Conservation (phyloP, 2,329 filamentous ascomycete genomes). For the Periconia macrospinosa region DNA sequence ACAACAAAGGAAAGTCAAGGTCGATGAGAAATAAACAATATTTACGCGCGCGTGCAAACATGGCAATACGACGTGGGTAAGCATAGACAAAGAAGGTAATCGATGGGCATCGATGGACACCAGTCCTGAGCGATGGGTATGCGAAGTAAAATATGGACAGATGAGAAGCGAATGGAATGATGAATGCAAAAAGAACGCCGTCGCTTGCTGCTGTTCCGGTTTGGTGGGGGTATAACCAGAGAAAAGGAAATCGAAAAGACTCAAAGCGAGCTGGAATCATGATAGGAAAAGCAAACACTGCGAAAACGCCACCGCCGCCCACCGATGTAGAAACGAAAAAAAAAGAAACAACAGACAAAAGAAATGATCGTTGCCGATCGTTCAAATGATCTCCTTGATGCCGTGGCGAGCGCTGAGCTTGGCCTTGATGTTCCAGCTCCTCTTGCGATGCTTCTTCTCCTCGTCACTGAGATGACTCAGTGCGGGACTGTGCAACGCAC, state of each 20-base stretch:
- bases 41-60: not conserved
- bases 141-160: not conserved
- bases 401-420: constrained; percentile 24
- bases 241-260: not conserved
- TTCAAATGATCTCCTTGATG: constrained; percentile 31
- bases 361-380: too few species aligned
- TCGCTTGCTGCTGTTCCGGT: not conserved
- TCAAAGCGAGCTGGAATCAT: not conserved
- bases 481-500: constrained; percentile 10
- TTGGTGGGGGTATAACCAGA: not conserved
- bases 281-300: not conserved
- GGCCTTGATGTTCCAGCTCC: constrained; percentile 33
- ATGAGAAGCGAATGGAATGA: too few species aligned
- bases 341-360: not conserved
- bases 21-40: not conserved
- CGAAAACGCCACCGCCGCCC: not conserved
- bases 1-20: not conserved
- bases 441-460: constrained; percentile 24
- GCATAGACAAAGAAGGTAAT: too few species aligned
- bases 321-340: too few species aligned
- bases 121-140: not conserved
- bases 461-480: constrained; percentile 10
- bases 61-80: not conserved
- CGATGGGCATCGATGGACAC: too few species aligned
- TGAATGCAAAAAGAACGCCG: not conserved